Evolutionary conservation across 2,329 filamentous ascomycete genomes (phyloP).

Genomic region (Ophiostoma sp.): DNA sequence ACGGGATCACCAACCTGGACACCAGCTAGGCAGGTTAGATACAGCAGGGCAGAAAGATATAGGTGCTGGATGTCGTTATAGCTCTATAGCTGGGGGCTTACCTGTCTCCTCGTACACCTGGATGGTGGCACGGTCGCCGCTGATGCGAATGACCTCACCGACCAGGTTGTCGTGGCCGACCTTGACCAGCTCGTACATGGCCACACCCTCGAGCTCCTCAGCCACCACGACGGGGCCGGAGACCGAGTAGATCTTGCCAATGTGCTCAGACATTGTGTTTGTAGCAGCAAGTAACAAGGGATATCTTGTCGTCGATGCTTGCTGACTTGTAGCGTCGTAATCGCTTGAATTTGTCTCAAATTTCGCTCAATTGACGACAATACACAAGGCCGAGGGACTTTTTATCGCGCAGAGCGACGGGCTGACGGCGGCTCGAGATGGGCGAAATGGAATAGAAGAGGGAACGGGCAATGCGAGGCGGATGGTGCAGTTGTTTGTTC

Average conservation of each 20-base stretch:
- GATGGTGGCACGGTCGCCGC: constrained; percentile 89
- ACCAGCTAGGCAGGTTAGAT: constrained; percentile 56
- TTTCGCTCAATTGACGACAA: constrained; percentile 10
- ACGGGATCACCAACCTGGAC: constrained; percentile 95
- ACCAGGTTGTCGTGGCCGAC: constrained; percentile 89
- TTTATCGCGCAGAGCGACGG: background rate
- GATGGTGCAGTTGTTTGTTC: background rate
- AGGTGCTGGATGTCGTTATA: no score
- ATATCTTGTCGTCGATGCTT: background rate
- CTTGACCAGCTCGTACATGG: constrained; percentile 98
- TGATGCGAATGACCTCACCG: constrained; percentile 97
- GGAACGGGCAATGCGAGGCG: constrained; percentile 3
- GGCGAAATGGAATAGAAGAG: background rate
- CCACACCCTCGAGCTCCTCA: constrained; percentile 97
- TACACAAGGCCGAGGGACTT: background rate
- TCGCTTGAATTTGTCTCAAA: background rate
- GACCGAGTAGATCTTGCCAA: constrained; percentile 30
- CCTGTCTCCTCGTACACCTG: constrained; percentile 99
- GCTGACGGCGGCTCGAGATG: background rate
- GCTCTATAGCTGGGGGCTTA: constrained; percentile 39
- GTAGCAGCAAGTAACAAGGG: background rate
- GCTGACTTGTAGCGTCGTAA: background rate
- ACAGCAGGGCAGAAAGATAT: no score
- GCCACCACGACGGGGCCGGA: constrained; percentile 78
- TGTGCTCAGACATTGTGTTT: constrained; percentile 23